phyloP scores from a whole-genome alignment of 2,329 filamentous ascomycete genomes.

The Scedosporium apiospermum region DNA sequence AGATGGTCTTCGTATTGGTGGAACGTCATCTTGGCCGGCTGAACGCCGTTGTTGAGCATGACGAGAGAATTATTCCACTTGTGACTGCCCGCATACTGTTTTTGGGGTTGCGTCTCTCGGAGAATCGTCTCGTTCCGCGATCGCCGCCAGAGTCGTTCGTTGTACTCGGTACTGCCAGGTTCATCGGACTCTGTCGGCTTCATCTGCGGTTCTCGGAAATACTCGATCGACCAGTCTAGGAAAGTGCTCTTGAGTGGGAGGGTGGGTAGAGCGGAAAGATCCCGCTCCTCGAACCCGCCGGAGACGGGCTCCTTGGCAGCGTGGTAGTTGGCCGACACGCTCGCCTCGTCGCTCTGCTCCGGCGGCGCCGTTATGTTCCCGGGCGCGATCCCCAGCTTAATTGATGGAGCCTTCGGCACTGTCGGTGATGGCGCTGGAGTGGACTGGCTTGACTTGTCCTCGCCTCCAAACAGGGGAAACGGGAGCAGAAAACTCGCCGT shows the following conservation, averaged over 20 bases:
- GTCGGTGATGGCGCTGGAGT: slow-evolving; percentile 17
- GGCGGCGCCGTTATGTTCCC: slow-evolving; percentile 47
- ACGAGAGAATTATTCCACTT: slow-evolving; percentile 79
- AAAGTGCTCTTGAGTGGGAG: slow-evolving; percentile 78
- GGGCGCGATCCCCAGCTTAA: slow-evolving; percentile 28
- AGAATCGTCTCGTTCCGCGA: slow-evolving; percentile 90
- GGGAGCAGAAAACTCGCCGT: slow-evolving; percentile 56
- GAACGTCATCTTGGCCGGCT: slow-evolving; percentile 88
- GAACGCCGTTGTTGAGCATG: slow-evolving; percentile 80
- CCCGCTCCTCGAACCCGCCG: slow-evolving; percentile 58
- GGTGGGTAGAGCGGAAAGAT: slow-evolving; percentile 45
- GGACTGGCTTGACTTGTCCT: slow-evolving; percentile 29
- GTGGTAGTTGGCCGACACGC: slow-evolving; percentile 61
- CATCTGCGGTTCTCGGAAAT: slow-evolving; percentile 98
- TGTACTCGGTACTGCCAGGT: slow-evolving; percentile 92
- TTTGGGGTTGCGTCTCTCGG: slow-evolving; percentile 84
- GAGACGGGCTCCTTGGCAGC: slow-evolving; percentile 71
- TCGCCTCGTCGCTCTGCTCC: slow-evolving; percentile 63
- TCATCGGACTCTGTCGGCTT: slow-evolving; percentile 92
- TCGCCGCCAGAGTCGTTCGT: slow-evolving; percentile 84
- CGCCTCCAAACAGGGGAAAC: slow-evolving; percentile 41
- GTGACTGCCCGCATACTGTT: slow-evolving; percentile 74
- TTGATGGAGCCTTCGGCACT: slow-evolving; percentile 22
- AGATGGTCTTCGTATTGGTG: slow-evolving; percentile 97
- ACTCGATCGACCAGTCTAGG: slow-evolving; percentile 92